These are phyloP conservation scores for Hyphodiscus hymeniophilus DNA, from an alignment of 495 filamentous ascomycete species.

Conservation along the genomic window DNA sequence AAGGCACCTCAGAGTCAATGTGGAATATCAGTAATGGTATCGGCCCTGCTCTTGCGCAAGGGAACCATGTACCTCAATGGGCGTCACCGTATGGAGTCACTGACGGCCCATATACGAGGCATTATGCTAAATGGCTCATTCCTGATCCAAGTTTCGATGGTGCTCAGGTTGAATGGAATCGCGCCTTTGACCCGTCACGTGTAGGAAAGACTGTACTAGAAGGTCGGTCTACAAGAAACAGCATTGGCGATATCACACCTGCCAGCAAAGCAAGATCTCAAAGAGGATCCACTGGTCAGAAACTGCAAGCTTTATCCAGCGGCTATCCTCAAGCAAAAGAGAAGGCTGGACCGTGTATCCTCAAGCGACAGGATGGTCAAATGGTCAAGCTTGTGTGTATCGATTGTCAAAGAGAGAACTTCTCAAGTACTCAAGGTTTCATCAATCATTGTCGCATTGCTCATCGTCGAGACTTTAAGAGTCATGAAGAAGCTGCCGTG, in stretches of 20 bases:
- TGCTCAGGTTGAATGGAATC: constrained; percentile 31
- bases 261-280: constrained; percentile 55
- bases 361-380: constrained; percentile 44
- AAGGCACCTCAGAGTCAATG: constrained; percentile 51
- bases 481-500: constrained; percentile 89
- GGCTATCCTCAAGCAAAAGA: constrained; percentile 65
- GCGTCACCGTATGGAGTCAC: constrained; percentile 81
- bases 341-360: constrained; percentile 42
- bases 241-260: constrained; percentile 46
- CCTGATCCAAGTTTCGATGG: constrained; percentile 84
- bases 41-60: constrained; percentile 58
- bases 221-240: constrained; percentile 67
- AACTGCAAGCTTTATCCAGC: constrained; percentile 63
- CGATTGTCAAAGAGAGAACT: constrained; percentile 81
- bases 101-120: constrained; percentile 85
- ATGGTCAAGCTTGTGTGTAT: constrained; percentile 76
- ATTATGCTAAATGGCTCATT: constrained; percentile 91
- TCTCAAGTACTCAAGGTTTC: constrained; percentile 92
- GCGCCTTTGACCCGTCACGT: constrained; percentile 27
- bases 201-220: constrained; percentile 42
- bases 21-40: constrained; percentile 60
- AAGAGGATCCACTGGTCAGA: constrained; percentile 49
- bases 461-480: constrained; percentile 82
- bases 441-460: constrained; percentile 98
- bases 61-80: constrained; percentile 43